phyloP scores from a whole-genome alignment of 345 rosid species.

The Citropsis articulata region DNA sequence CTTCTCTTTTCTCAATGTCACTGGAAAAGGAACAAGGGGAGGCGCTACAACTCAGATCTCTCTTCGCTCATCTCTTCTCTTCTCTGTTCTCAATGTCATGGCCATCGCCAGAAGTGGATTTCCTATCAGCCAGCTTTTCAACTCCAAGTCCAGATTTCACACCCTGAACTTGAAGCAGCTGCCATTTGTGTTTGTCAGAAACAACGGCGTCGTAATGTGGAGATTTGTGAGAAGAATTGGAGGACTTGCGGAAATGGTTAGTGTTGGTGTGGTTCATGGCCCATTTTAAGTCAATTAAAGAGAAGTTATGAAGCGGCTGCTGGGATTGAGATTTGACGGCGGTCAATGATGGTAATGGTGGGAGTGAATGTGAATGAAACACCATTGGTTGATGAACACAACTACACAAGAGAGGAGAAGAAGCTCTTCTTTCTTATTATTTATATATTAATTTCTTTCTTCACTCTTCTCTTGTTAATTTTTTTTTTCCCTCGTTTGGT shows the following conservation, averaged over 20 bases:
- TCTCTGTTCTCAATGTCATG: too few relatives aligned
- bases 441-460: too few relatives aligned
- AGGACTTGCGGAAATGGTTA: conserved; percentile 41
- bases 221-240: conserved; percentile 19
- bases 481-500: neutral
- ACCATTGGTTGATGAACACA: neutral
- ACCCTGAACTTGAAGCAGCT: conserved; percentile 7
- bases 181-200: conserved; percentile 14
- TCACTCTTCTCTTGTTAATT: too few relatives aligned
- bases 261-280: conserved; percentile 39
- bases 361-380: conserved; percentile 4
- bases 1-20: too few relatives aligned
- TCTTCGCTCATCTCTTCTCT: too few relatives aligned
- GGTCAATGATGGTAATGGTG: conserved; percentile 1
- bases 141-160: conserved; percentile 21
- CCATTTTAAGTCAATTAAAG: conserved; percentile 62
- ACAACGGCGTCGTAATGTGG: conserved; percentile 12
- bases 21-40: too few relatives aligned
- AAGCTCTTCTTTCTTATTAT: neutral
- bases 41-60: too few relatives aligned
- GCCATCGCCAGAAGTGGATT: conserved; percentile 1
- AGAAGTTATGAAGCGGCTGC: conserved; percentile 72
- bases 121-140: conserved; percentile 26
- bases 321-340: conserved; percentile 31
- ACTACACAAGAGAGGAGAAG: neutral